Conservation (phyloP, 805 yeast species). For the Schizosaccharomyces lindneri region DNA sequence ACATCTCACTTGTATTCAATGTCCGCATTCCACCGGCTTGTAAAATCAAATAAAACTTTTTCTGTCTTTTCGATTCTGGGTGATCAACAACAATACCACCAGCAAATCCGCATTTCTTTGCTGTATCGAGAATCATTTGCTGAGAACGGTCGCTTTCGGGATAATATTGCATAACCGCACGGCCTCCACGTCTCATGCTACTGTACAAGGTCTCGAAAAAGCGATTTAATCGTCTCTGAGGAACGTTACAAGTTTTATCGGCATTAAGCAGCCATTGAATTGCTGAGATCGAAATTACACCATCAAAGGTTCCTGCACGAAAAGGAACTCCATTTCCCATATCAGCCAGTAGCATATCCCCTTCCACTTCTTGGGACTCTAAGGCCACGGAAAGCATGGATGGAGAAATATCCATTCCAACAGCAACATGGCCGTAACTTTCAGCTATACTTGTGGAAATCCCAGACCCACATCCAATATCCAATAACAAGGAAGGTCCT, state of each 20-base stretch:
- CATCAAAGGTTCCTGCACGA: constrained; percentile 88
- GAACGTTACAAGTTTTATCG: constrained; percentile 59
- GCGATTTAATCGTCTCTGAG: constrained; percentile 49
- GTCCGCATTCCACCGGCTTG: constrained; percentile 58
- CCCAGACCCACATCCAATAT: constrained; percentile 95
- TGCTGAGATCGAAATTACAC: constrained; percentile 82
- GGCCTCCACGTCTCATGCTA: constrained; percentile 74
- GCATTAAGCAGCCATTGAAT: constrained; percentile 98
- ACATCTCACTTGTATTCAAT: not conserved
- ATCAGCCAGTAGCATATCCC: constrained; percentile 76
- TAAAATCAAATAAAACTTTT: constrained; percentile 70
- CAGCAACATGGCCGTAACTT: constrained; percentile 70
- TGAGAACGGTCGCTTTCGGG: constrained; percentile 76
- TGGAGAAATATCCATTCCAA: constrained; percentile 90
- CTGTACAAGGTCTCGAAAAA: constrained; percentile 81
- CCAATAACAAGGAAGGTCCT: constrained; percentile 40
- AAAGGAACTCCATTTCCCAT: constrained; percentile 89
- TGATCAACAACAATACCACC: constrained; percentile 90
- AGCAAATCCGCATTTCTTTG: constrained; percentile 82
- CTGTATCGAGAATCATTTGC: constrained; percentile 52
- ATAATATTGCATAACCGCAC: constrained; percentile 90
- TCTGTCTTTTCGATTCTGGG: constrained; percentile 75
- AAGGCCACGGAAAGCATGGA: constrained; percentile 88
- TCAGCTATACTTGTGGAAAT: constrained; percentile 79
- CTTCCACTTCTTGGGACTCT: constrained; percentile 68